Evolutionary conservation across 371 early-diverging fungal genomes (phyloP), one percentile per base, ranked within the genome.

Genomic region (Apophysomyces trapeziformis): DNA sequence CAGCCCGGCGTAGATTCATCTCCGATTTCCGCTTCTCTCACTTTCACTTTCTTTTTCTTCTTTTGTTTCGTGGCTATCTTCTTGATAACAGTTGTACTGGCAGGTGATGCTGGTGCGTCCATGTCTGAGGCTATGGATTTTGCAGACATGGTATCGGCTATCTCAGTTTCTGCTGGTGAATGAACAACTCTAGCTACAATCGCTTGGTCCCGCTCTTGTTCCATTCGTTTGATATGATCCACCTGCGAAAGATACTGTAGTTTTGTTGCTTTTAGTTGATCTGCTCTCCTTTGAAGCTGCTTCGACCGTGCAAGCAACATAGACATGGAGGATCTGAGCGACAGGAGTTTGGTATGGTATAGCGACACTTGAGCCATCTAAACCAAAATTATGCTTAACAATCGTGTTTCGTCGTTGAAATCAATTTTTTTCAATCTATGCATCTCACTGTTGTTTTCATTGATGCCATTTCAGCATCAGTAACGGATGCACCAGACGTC

Each of bases 281-380:
- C 66, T 0, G 79, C 78, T 46, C 74, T 63, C 7, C 61, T 64
- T 14, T 70, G 68, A 13, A 81, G 66, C 35, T 78, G 76, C 12
- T 67, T 66, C 4, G 78, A 69, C 36, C 77, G 67, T 21, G 79
- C 76, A 18, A 64, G 45, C 2, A 81, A 57, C 72, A 75, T 73
- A 1, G 73, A 61, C 77, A 81, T 77, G 7, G 75, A 77, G 39
- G 78, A 73, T 38, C 75, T 73, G 16, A 81, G 35, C 0, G 76
- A 73, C 44, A 71, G 43, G 8, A 81, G 57, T 26, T 81, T 81
- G 14, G 73, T 76, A 47, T 77, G 70, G 61, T 81, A 81, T 5
- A 56, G 36, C 0, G 75, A 64, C 14, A 80, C 73, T 63, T 75
- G 70, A 45, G 63, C 65, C 77, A 80, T 80, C 80, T 80, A 64